phyloP scores from a whole-genome alignment of 495 filamentous ascomycete species.

The Aspergillus heteromorphus region DNA sequence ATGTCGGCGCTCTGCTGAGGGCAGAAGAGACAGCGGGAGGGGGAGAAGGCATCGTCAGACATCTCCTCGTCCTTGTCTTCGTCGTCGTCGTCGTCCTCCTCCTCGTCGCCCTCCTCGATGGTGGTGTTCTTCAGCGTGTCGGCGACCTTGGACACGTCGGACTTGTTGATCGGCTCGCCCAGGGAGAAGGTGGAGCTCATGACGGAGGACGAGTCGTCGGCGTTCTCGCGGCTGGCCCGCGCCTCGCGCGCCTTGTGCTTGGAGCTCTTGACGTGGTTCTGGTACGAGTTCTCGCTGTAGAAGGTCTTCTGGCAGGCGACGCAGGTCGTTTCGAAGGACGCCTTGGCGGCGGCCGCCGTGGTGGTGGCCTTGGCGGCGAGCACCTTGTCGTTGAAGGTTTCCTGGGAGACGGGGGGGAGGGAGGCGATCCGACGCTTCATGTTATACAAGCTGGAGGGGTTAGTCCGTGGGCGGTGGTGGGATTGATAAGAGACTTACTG shows the following conservation, averaged over 20 bases:
- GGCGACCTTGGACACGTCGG: constrained; percentile 74
- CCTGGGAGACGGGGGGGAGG: constrained; percentile 85
- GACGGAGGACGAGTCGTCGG: constrained; percentile 75
- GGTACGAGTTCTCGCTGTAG: constrained; percentile 92
- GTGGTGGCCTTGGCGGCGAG: constrained; percentile 83
- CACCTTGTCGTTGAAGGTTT: constrained; percentile 94
- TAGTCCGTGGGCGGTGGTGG: not conserved
- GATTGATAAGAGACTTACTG: constrained; percentile 61
- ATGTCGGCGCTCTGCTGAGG: constrained; percentile 69
- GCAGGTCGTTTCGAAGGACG: constrained; percentile 81
- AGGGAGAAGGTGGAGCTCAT: constrained; percentile 89
- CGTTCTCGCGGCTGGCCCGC: constrained; percentile 35
- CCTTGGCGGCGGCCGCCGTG: constrained; percentile 78
- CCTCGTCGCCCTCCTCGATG: constrained; percentile 51
- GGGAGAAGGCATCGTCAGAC: constrained; percentile 30
- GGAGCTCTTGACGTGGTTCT: constrained; percentile 85
- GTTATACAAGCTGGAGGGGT: constrained; percentile 73
- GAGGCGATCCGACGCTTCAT: constrained; percentile 92
- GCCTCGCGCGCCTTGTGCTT: constrained; percentile 75
- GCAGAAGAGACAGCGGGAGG: constrained; percentile 85
- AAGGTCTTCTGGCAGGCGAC: constrained; percentile 83
- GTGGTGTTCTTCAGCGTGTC: constrained; percentile 69
- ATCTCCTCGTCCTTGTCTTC: constrained; percentile 24
- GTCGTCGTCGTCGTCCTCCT: constrained; percentile 19
- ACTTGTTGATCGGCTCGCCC: constrained; percentile 66